These are phyloP conservation scores for Sporothrix humicola DNA, from an alignment of 2,329 filamentous ascomycete genomes.

Conservation along the genomic window DNA sequence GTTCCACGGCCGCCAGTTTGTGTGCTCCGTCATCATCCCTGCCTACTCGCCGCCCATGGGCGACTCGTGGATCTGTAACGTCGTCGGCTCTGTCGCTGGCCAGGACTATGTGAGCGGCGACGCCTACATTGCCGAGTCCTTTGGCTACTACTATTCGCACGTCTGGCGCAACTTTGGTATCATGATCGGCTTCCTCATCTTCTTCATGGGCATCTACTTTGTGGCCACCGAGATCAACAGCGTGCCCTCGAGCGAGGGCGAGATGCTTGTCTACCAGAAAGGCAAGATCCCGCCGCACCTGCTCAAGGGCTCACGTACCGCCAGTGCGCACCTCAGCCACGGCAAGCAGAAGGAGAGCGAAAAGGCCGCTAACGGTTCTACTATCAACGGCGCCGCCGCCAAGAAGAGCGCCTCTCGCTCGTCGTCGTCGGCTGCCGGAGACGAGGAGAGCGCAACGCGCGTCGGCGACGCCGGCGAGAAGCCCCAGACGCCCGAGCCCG, in stretches of 20 bases:
- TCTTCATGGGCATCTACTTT: constrained; percentile 67
- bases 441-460: neutral
- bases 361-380: too few relatives aligned
- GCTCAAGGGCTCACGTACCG: neutral
- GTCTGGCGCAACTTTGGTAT: constrained; percentile 76
- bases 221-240: constrained; percentile 67
- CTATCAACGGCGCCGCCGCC: neutral
- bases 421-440: neutral
- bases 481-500: constrained; percentile 33
- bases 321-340: neutral
- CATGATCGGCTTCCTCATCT: constrained; percentile 65
- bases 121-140: constrained; percentile 50
- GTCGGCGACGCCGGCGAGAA: constrained; percentile 38
- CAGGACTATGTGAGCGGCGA: constrained; percentile 58
- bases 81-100: constrained; percentile 64
- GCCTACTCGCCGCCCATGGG: constrained; percentile 49
- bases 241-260: constrained; percentile 72
- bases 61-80: constrained; percentile 60
- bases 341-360: neutral
- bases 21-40: constrained; percentile 56
- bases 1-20: constrained; percentile 67
- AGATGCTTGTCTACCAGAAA: constrained; percentile 61
- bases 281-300: constrained; percentile 67
- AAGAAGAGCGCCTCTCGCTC: neutral
- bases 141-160: constrained; percentile 62